Evolutionary conservation across 768 basidiomycete genomes (phyloP).

Genomic region (Suillus subaureus): DNA sequence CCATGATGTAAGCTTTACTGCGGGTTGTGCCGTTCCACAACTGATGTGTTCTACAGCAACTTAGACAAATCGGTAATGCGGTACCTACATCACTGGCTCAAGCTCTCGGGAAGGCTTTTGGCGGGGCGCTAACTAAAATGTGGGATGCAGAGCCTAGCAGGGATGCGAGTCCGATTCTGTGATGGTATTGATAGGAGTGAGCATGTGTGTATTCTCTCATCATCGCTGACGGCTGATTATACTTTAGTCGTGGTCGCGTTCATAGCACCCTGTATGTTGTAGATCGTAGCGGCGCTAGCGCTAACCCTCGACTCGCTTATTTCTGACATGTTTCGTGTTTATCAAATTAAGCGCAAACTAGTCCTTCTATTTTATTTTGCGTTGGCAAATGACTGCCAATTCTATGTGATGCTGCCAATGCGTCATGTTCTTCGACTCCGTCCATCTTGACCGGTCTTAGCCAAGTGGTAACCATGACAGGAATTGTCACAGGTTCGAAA

Average conservation of each 20-base stretch:
- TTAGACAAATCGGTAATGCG: conserved; percentile 79
- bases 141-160: conserved; percentile 45
- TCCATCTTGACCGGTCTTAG: too few species aligned
- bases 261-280: background rate
- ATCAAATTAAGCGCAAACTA: too few species aligned
- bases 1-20: conserved; percentile 50
- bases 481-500: too few species aligned
- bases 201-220: background rate
- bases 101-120: conserved; percentile 55
- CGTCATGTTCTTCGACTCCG: too few species aligned
- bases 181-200: conserved; percentile 10
- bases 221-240: background rate
- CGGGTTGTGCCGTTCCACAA: background rate
- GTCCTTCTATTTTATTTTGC: too few species aligned
- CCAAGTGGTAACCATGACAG: too few species aligned
- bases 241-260: background rate
- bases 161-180: conserved; percentile 48
- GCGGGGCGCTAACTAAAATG: conserved; percentile 45
- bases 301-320: too few species aligned
- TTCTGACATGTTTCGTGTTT: too few species aligned
- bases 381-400: too few species aligned
- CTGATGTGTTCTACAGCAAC: conserved; percentile 49
- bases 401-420: too few species aligned
- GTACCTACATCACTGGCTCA: conserved; percentile 72
- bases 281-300: too few species aligned